Percentiles rank a stretch among this genome's conserved stretches.
These are phyloP conservation scores for Zychaea mexicana DNA, from an alignment of 371 early-diverging fungal genomes.

Conservation along the genomic window DNA sequence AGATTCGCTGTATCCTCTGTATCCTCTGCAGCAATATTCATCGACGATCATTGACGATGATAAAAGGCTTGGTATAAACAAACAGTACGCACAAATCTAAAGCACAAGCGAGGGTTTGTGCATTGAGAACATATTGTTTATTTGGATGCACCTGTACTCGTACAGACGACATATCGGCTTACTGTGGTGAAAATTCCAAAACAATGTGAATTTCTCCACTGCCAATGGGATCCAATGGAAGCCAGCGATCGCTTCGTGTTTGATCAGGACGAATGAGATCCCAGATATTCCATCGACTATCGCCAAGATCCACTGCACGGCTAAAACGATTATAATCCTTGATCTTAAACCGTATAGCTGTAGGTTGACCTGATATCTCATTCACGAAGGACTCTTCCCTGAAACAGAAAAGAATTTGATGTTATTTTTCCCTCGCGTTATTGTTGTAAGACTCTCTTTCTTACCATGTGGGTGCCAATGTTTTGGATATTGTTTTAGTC, in stretches of 20 bases:
- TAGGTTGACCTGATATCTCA: conserved; percentile 29
- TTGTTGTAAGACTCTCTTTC: background rate
- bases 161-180: no score
- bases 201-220: conserved; percentile 42
- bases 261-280: conserved; percentile 34
- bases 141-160: no score
- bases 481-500: conserved; percentile 77
- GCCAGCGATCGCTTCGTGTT: conserved; percentile 29
- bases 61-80: no score
- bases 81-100: no score
- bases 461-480: conserved; percentile 70
- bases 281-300: conserved; percentile 54
- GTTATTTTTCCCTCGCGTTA: conserved; percentile 14
- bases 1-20: no score
- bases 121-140: no score
- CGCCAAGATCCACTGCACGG: conserved; percentile 62
- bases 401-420: conserved; percentile 16
- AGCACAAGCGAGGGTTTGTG: no score
- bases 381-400: conserved; percentile 25
- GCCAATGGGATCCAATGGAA: conserved; percentile 35
- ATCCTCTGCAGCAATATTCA: no score
- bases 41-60: no score
- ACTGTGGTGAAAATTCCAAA: conserved; percentile 4
- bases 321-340: conserved; percentile 71
- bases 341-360: conserved; percentile 52